Conservation (phyloP, 106 monocot genomes). For the Allium sativum region DNA sequence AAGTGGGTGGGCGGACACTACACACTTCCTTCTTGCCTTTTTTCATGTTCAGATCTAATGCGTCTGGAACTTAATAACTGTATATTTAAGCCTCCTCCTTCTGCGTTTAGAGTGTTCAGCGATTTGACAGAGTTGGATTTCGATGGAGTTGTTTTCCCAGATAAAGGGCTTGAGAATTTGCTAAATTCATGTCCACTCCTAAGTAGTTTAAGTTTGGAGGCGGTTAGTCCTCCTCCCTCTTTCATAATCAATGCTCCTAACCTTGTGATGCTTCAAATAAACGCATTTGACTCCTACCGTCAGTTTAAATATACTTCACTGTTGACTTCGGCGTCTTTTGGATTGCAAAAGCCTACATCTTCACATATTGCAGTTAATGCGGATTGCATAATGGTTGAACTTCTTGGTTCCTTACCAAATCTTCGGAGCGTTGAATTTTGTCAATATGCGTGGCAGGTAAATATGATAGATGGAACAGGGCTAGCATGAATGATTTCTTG, state of each 20-base stretch:
- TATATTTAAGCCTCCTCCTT: background rate
- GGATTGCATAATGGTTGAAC: background rate
- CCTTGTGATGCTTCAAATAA: background rate
- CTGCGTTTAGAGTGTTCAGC: background rate
- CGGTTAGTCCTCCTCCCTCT: background rate
- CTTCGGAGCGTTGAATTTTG: background rate
- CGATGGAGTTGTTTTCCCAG: background rate
- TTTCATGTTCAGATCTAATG: background rate
- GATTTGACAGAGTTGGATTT: background rate
- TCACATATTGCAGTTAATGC: background rate
- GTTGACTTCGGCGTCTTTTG: background rate
- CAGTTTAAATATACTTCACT: background rate
- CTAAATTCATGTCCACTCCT: conserved; percentile 1
- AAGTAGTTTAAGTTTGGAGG: background rate
- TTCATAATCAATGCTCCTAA: background rate
- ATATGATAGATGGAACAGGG: too few species aligned
- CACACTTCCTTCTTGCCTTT: conserved; percentile 7
- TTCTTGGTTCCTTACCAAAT: background rate
- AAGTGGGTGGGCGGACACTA: background rate
- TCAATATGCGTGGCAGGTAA: background rate
- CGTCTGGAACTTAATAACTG: background rate
- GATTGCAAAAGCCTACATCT: background rate
- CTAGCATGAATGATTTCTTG: too few species aligned
- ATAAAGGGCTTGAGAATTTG: background rate
- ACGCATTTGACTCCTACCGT: background rate